These are phyloP conservation scores for Boletus rufocinnamomeus DNA, from an alignment of 768 basidiomycete genomes.

Conservation along the genomic window DNA sequence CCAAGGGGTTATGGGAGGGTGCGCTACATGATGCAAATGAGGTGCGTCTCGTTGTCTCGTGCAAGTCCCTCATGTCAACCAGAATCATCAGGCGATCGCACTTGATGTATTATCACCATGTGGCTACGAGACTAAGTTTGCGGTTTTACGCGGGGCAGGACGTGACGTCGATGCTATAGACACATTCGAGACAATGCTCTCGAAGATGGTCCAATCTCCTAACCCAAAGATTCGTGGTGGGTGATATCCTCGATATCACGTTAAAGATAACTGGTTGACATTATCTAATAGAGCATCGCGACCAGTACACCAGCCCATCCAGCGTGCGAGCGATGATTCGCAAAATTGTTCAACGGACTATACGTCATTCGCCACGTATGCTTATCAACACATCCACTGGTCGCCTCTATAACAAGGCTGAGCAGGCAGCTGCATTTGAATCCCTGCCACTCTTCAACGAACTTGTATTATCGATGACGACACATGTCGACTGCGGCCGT, in stretches of 20 bases:
- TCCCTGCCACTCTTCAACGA: neutral
- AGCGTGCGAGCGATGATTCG: neutral
- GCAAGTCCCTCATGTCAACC: neutral
- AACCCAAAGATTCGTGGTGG: neutral
- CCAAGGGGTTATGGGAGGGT: neutral
- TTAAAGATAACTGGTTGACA: neutral
- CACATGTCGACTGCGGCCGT: neutral
- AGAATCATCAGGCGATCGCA: neutral
- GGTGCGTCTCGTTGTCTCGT: neutral
- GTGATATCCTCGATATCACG: neutral
- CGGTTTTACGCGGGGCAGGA: neutral
- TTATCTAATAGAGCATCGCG: neutral
- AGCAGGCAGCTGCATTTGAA: neutral
- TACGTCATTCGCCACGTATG: neutral
- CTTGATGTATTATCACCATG: neutral
- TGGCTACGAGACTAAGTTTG: slow-evolving; percentile 4
- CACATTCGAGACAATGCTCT: neutral
- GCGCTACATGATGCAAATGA: neutral
- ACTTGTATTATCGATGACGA: slow-evolving; percentile 3
- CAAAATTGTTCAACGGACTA: neutral
- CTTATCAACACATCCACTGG: slow-evolving; percentile 2
- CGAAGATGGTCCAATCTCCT: neutral
- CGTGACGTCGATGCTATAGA: neutral
- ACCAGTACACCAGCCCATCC: neutral
- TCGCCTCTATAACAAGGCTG: neutral